These are phyloP conservation scores for Talaromyces wortmannii DNA, from an alignment of 495 filamentous ascomycete genomes.

Conservation along the genomic window DNA sequence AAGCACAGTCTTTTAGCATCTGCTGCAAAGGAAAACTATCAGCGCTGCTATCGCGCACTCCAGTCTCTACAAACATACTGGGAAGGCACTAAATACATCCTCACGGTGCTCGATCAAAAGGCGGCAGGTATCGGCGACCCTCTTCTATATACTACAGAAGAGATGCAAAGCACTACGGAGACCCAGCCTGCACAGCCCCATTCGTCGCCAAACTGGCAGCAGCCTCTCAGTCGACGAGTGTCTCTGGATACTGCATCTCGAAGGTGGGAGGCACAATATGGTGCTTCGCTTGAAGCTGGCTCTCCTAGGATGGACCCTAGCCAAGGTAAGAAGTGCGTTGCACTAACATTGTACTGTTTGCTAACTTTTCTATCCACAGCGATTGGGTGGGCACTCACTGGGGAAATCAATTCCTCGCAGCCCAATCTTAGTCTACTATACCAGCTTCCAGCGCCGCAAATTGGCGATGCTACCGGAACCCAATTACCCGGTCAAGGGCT, in stretches of 20 bases:
- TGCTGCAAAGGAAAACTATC: constrained; percentile 72
- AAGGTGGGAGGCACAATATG: constrained; percentile 17
- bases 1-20: constrained; percentile 69
- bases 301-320: constrained; percentile 43
- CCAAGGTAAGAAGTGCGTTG: constrained; percentile 39
- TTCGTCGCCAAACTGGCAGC: constrained; percentile 35
- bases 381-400: constrained; percentile 72
- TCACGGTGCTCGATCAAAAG: constrained; percentile 81
- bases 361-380: constrained; percentile 39
- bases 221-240: constrained; percentile 12
- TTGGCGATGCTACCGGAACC: constrained; percentile 7
- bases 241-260: constrained; percentile 17
- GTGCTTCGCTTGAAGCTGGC: constrained; percentile 16
- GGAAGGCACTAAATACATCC: constrained; percentile 80
- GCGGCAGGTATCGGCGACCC: constrained; percentile 78
- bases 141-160: constrained; percentile 68
- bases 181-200: constrained; percentile 29
- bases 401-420: constrained; percentile 74
- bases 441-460: constrained; percentile 39
- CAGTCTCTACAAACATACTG: constrained; percentile 72
- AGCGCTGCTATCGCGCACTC: constrained; percentile 73
- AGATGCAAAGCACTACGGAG: constrained; percentile 59
- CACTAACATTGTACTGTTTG: constrained; percentile 3
- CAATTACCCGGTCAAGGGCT: background rate
- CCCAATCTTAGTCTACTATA: constrained; percentile 71